Percentiles rank a stretch among this genome's conserved stretches.
Evolutionary conservation across 2,329 filamentous ascomycete species (phyloP).

Genomic region (Incumbomyces lentus): DNA sequence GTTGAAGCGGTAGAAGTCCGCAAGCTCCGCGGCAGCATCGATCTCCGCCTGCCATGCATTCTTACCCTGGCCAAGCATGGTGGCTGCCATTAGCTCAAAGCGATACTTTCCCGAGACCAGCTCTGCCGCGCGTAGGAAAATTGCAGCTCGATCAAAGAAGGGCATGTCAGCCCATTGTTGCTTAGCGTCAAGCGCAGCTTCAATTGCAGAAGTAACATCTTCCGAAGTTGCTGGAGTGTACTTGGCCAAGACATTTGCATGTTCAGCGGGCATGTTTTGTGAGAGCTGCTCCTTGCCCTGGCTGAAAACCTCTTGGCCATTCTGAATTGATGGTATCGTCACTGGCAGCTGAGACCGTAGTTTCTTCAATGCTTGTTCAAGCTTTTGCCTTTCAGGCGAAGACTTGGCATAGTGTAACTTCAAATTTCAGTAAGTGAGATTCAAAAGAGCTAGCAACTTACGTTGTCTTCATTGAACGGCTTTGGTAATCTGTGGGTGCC

Average conservation of each 20-base stretch:
- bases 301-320: conserved; percentile 8
- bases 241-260: conserved; percentile 27
- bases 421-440: not conserved
- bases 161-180: conserved; percentile 26
- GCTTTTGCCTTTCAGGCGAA: conserved; percentile 27
- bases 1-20: conserved; percentile 30
- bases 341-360: conserved; percentile 28
- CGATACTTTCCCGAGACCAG: conserved; percentile 23
- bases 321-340: conserved; percentile 21
- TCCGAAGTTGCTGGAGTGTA: conserved; percentile 26
- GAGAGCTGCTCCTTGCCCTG: conserved; percentile 3
- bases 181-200: conserved; percentile 26
- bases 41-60: conserved; percentile 32
- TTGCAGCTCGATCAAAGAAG: conserved; percentile 28
- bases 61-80: conserved; percentile 34
- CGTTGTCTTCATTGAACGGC: conserved; percentile 17
- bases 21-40: conserved; percentile 27
- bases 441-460: not conserved
- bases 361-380: conserved; percentile 24
- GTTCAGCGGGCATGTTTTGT: conserved; percentile 26
- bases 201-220: conserved; percentile 26
- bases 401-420: conserved; percentile 20
- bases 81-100: conserved; percentile 28
- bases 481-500: conserved; percentile 12
- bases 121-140: conserved; percentile 27